Evolutionary conservation across 352 stramenopile species (phyloP), one percentile per base, ranked within the genome.

Genomic region (Globisporangium okanoganense): DNA sequence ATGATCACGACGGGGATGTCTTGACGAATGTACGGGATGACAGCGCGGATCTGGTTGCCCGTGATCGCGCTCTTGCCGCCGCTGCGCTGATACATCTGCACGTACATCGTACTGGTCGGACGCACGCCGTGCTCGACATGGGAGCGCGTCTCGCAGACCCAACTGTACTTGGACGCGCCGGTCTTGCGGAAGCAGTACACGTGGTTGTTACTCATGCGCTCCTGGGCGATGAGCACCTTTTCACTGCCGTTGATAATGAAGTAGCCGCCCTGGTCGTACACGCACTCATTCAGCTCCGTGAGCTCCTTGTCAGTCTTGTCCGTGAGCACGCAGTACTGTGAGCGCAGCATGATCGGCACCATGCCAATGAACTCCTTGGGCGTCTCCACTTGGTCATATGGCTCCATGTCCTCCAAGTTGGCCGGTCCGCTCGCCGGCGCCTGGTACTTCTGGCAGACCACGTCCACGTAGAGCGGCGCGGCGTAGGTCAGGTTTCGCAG

Each of bases 101-200:
- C 88, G 77, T 99, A 99, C 73, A 99, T 96, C 31, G 97, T 99
- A 36, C 82, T 97, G 1, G 97, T 98, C 3, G 98, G 97, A 9
- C 96, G 85, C 35, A 97, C 87, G 20, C 87, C 88, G 64, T 98
- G 95, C 70, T 99, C 96, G 12, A 99, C 93, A 74, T 99, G 96
- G 36, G 88, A 98, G 24, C 96, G 82, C 6, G 95, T 99, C 73
- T 99, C 96, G 69, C 97, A 98, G 9, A 99, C 94, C 89, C 90
- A 97, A 29, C 75, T 92, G 75, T 96, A 96, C 76, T 99, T 99
- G 73, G 85, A 97, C 18, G 96, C 94, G 53, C 96, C 92, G 61
- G 97, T 98, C 88, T 99, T 99, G 62, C 96, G 82, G 77, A 99
- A 99, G 38, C 97, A 98, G 79, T 99, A 99, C 16, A 99, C 97